A percentile compares a stretch with the other conserved stretches of the same genome.
These are phyloP conservation scores for Boletus subluridellus DNA, from an alignment of 1,284 basidiomycete species.

Conservation along the genomic window DNA sequence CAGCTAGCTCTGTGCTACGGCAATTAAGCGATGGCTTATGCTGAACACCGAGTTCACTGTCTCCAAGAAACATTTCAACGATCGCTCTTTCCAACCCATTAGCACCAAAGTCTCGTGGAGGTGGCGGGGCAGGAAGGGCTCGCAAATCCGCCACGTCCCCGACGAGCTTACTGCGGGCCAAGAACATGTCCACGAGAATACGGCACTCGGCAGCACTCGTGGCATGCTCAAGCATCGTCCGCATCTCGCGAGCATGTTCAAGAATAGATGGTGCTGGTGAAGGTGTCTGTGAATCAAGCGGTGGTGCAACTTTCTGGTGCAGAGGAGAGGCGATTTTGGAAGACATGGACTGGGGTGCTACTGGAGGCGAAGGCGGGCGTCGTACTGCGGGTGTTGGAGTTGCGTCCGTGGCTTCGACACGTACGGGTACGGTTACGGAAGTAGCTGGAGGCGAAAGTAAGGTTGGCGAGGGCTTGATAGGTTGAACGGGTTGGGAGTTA, in stretches of 20 bases:
- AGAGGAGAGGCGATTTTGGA: conserved; percentile 18
- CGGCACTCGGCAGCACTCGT: conserved; percentile 80
- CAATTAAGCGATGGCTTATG: not conserved
- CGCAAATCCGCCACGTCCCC: conserved; percentile 22
- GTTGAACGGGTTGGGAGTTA: conserved; percentile 1
- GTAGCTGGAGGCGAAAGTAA: conserved; percentile 4
- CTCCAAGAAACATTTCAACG: conserved; percentile 53
- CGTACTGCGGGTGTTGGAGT: conserved; percentile 1
- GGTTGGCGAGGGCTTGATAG: conserved; percentile 4
- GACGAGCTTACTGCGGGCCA: conserved; percentile 53
- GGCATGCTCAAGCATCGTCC: conserved; percentile 65
- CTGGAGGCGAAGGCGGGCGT: not conserved
- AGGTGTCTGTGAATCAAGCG: conserved; percentile 2
- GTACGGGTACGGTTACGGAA: conserved; percentile 7
- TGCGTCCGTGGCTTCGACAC: conserved; percentile 1
- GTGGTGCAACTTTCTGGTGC: conserved; percentile 5
- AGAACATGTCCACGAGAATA: conserved; percentile 76
- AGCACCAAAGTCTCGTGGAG: conserved; percentile 11
- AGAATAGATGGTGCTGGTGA: conserved; percentile 21
- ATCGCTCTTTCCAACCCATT: conserved; percentile 37
- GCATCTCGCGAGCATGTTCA: conserved; percentile 60
- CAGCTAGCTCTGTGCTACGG: not conserved
- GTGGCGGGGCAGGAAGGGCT: not conserved
- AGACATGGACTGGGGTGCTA: conserved; percentile 11
- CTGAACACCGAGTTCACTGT: conserved; percentile 13